Percentiles rank a stretch among this genome's conserved stretches.
phyloP scores from a whole-genome alignment of 129 eudicot species.

The Lactuca saligna region DNA sequence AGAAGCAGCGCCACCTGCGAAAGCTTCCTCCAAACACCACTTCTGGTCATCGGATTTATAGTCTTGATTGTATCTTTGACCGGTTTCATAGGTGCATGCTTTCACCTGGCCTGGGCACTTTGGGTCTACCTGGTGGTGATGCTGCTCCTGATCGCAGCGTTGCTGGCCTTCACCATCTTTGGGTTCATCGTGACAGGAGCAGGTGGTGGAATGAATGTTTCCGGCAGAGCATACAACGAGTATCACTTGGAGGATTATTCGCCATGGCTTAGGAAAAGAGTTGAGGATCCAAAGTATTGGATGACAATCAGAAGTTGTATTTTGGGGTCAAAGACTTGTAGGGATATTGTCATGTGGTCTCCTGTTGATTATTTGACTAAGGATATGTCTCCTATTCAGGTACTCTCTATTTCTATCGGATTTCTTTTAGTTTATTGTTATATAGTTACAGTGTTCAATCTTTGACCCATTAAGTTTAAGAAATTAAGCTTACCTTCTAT shows the following conservation, averaged over 20 bases:
- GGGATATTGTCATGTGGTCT: slow-evolving; percentile 63
- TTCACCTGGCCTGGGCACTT: slow-evolving; percentile 71
- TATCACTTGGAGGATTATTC: slow-evolving; percentile 59
- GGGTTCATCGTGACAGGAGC: slow-evolving; percentile 76
- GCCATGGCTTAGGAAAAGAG: slow-evolving; percentile 70
- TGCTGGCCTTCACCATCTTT: slow-evolving; percentile 57
- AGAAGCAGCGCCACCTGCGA: slow-evolving; percentile 71
- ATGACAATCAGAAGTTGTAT: slow-evolving; percentile 55
- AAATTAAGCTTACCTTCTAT: neutral
- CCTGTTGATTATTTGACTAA: slow-evolving; percentile 67
- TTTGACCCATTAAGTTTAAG: neutral
- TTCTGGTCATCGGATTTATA: slow-evolving; percentile 66
- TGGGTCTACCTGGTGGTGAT: slow-evolving; percentile 66
- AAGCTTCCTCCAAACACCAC: slow-evolving; percentile 82
- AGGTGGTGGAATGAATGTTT: slow-evolving; percentile 59
- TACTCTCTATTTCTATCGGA: neutral
- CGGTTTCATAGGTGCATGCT: slow-evolving; percentile 87
- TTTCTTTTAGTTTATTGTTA: neutral
- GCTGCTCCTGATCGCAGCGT: slow-evolving; percentile 55
- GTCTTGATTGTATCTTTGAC: slow-evolving; percentile 64
- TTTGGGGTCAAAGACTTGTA: slow-evolving; percentile 79
- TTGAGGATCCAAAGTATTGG: slow-evolving; percentile 62
- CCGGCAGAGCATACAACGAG: slow-evolving; percentile 69
- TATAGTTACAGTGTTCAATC: neutral
- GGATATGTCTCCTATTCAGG: slow-evolving; percentile 88